Base-by-base conservation (phyloP, 148 eudicot genomes). In the Polygonum aviculare region DNA sequence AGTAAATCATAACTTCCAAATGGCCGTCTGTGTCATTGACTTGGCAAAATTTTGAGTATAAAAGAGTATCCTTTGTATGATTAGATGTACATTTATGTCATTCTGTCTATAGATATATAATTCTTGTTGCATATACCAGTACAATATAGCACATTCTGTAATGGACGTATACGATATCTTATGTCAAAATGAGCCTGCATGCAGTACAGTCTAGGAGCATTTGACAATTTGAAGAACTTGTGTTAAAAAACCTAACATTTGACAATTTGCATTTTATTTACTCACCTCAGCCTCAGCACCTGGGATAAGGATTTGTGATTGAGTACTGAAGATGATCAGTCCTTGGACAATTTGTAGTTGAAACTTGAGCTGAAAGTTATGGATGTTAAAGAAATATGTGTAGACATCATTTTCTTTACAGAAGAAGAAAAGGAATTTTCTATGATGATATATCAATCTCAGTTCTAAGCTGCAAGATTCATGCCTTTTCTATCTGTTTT, bases 401-500 rank as follows among this genome's bases (percentile, higher is more conserved):
- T 11, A 60, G 3, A 62, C 38, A 62, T 62, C 69, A 33, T 26
- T 62, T 62, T 62, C 16, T 62, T 62, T 67, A 67, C 44, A 67
- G 21, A 67, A 36, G 19, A 67, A 33, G 72, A 44, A 67, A 67
- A 67, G 38, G 72, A 67, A 45, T 67, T 35, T 67, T 67, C 14
- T 19, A 19, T 57, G 22, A 57, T 22, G 63, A 57, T 57, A 16
- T 19, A 57, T 57, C 72, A 67, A 33, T 67, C 71, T 15, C 18
- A 8, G 11, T 35, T 35, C 15, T 5, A 36, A 72, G 75, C 75
- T 72, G 75, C 75, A 72, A 44, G 75, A 72, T 41, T 48, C 75
- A 72, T 72, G 75, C 75, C 75, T 14, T 72, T 44, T 33, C 6
- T 44, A 8, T 70, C 41, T 21, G 50, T n/a, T 72, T 15, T 45